Percentiles rank a stretch among this genome's conserved stretches.
phyloP scores from a whole-genome alignment of 2,329 filamentous ascomycete species.

The Bipolaris gigantea region DNA sequence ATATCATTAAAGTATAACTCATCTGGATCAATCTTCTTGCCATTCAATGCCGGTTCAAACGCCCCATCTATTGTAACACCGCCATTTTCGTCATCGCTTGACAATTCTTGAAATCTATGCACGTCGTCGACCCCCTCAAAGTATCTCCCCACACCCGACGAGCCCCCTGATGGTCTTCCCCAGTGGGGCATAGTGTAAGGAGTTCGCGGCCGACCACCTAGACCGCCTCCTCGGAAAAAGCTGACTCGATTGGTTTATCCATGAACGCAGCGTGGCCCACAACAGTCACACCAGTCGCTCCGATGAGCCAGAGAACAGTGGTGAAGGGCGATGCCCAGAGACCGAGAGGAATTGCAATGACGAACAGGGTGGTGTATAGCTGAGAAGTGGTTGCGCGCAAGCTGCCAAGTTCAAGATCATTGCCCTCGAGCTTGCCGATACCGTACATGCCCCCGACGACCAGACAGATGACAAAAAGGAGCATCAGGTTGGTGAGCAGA shows the following conservation, averaged over 20 bases:
- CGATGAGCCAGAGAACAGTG: slow-evolving; percentile 92
- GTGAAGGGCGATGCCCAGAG: slow-evolving; percentile 82
- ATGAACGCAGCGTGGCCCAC: slow-evolving; percentile 92
- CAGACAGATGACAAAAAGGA: slow-evolving; percentile 91
- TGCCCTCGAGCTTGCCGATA: slow-evolving; percentile 86
- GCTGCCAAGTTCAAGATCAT: slow-evolving; percentile 83
- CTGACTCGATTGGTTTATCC: slow-evolving; percentile 99
- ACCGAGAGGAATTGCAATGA: slow-evolving; percentile 80
- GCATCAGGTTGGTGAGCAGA: slow-evolving; percentile 79
- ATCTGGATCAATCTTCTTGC: slow-evolving; percentile 47
- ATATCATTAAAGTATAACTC: slow-evolving; percentile 54
- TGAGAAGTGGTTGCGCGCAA: slow-evolving; percentile 86
- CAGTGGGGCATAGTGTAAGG: slow-evolving; percentile 85
- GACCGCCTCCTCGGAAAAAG: slow-evolving; percentile 99
- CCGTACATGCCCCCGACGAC: slow-evolving; percentile 85
- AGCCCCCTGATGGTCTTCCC: slow-evolving; percentile 98
- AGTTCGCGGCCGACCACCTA: slow-evolving; percentile 99
- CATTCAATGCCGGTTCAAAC: slow-evolving; percentile 37
- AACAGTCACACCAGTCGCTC: slow-evolving; percentile 90
- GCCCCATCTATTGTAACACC: slow-evolving; percentile 49
- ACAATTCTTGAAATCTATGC: slow-evolving; percentile 69
- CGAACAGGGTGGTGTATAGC: slow-evolving; percentile 85
- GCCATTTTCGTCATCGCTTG: slow-evolving; percentile 53
- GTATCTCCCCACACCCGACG: slow-evolving; percentile 52
- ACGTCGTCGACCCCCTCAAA: slow-evolving; percentile 50